Conservation (phyloP, 148 eudicot species). For the Rhododendron henanense region DNA sequence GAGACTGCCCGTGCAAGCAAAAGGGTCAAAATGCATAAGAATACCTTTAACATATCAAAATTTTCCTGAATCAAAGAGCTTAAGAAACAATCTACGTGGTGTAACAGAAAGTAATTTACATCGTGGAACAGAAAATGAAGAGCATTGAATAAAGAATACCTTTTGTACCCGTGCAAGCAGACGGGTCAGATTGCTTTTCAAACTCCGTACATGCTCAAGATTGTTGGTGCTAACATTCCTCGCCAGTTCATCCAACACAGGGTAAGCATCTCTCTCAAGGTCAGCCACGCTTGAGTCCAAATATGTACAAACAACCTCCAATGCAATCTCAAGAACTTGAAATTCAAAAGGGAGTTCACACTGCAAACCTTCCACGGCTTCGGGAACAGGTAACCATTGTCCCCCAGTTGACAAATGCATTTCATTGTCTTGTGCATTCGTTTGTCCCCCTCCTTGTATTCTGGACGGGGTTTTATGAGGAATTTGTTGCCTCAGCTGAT, state of each 20-base stretch:
- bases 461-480: constrained; percentile 32
- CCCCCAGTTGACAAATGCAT: constrained; percentile 32
- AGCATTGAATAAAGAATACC: constrained; percentile 33
- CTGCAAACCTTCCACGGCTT: constrained; percentile 55
- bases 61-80: background rate
- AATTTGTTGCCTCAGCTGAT: constrained; percentile 83
- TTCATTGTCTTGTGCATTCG: constrained; percentile 39
- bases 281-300: constrained; percentile 82
- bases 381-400: constrained; percentile 53
- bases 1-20: background rate
- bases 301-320: constrained; percentile 83
- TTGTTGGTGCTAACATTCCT: constrained; percentile 86
- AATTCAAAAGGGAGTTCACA: constrained; percentile 92
- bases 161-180: constrained; percentile 96
- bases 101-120: background rate
- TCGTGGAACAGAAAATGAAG: background rate
- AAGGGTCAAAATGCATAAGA: background rate
- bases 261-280: constrained; percentile 91
- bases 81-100: background rate
- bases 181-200: constrained; percentile 91
- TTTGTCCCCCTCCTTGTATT: constrained; percentile 30
- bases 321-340: constrained; percentile 86
- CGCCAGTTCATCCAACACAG: constrained; percentile 87
- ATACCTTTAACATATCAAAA: background rate
- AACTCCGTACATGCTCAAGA: constrained; percentile 90